Conservation (phyloP, 2,329 filamentous ascomycete species). For the Ascochyta viciae-villosae region DNA sequence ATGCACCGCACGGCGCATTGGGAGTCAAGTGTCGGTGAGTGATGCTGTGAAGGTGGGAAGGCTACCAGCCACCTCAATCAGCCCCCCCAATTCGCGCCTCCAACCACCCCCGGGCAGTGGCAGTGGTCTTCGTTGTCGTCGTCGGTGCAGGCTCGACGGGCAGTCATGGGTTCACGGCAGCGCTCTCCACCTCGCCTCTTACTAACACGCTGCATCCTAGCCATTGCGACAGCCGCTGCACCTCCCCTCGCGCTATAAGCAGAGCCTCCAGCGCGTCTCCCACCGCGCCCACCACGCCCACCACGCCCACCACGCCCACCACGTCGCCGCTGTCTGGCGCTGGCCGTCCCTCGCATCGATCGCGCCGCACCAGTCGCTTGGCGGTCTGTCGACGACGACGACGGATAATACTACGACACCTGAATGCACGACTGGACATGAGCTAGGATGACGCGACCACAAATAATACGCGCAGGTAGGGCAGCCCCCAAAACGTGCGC, state of each 20-base stretch:
- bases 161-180: conserved; percentile 36
- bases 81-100: conserved; percentile 27
- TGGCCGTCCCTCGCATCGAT: conserved; percentile 33
- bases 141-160: conserved; percentile 10
- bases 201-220: conserved; percentile 32
- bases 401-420: background rate
- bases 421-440: conserved; percentile 38
- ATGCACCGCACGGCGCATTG: background rate
- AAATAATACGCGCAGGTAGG: conserved; percentile 64
- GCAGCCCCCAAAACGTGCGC: background rate
- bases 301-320: background rate
- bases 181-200: conserved; percentile 24
- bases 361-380: conserved; percentile 38
- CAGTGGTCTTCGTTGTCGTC: too few species aligned
- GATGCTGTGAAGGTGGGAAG: conserved; percentile 11
- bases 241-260: conserved; percentile 28
- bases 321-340: conserved; percentile 20
- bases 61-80: conserved; percentile 23
- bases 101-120: conserved; percentile 20
- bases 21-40: conserved; percentile 19
- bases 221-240: conserved; percentile 25
- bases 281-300: background rate
- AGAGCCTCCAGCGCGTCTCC: conserved; percentile 21
- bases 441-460: conserved; percentile 61
- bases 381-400: conserved; percentile 23